phyloP scores from a whole-genome alignment of 768 basidiomycete species.

The Strobilomyces dryophilus region DNA sequence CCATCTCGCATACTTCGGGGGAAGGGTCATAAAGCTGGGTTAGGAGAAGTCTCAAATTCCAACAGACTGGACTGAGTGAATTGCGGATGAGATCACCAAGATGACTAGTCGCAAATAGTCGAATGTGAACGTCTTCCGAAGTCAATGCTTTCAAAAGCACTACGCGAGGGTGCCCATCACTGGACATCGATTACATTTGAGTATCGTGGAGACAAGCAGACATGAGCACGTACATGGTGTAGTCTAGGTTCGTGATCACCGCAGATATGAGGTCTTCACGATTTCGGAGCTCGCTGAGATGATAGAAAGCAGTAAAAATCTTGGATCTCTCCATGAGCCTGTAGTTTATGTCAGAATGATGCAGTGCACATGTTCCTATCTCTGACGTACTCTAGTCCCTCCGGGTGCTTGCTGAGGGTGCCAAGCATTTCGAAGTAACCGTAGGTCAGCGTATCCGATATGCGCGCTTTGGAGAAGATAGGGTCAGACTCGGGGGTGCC shows the following conservation, averaged over 20 bases:
- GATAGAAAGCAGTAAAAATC: slow-evolving; percentile 95
- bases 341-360: slow-evolving; percentile 1
- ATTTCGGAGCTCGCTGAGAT: slow-evolving; percentile 84
- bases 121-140: slow-evolving; percentile 87
- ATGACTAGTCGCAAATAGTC: slow-evolving; percentile 84
- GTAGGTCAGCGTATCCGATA: slow-evolving; percentile 78
- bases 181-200: slow-evolving; percentile 29
- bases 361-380: not conserved
- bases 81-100: slow-evolving; percentile 76
- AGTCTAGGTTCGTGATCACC: slow-evolving; percentile 90
- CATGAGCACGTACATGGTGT: slow-evolving; percentile 61
- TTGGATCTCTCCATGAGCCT: slow-evolving; percentile 89
- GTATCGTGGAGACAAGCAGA: not conserved
- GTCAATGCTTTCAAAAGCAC: slow-evolving; percentile 93
- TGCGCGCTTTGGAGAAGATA: slow-evolving; percentile 78
- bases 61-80: slow-evolving; percentile 62
- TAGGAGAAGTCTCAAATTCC: slow-evolving; percentile 87
- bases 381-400: slow-evolving; percentile 78
- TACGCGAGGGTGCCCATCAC: slow-evolving; percentile 92
- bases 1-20: slow-evolving; percentile 84
- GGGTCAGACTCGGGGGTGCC: slow-evolving; percentile 70
- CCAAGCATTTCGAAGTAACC: slow-evolving; percentile 98
- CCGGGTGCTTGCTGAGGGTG: slow-evolving; percentile 78
- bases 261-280: slow-evolving; percentile 90
- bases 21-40: slow-evolving; percentile 96